phyloP scores from a whole-genome alignment of 768 basidiomycete genomes.

The Brasilioporus rufonigricans region DNA sequence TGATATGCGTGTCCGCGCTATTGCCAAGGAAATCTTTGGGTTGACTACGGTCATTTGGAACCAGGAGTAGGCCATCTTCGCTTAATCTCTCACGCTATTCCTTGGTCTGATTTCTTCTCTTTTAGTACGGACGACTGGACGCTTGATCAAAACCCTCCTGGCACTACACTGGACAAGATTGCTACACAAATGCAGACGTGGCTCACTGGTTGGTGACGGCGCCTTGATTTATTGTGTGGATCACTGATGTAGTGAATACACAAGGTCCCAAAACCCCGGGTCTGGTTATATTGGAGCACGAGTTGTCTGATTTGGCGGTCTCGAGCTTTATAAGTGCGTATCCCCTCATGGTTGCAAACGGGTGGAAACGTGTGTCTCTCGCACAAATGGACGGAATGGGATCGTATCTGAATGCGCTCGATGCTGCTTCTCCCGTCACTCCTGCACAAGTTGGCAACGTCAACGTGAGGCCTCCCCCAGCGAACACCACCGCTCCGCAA shows the following conservation, averaged over 20 bases:
- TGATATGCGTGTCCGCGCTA: slow-evolving; percentile 80
- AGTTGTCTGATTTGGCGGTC: slow-evolving; percentile 60
- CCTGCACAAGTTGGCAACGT: slow-evolving; percentile 22
- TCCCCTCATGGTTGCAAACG: slow-evolving; percentile 59
- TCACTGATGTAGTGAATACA: not conserved
- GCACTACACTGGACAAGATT: slow-evolving; percentile 48
- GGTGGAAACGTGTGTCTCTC: slow-evolving; percentile 68
- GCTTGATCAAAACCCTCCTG: slow-evolving; percentile 38
- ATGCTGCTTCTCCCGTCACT: slow-evolving; percentile 27
- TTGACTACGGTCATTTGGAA: slow-evolving; percentile 89
- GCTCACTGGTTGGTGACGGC: slow-evolving; percentile 43
- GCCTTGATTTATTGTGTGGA: not conserved
- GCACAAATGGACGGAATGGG: slow-evolving; percentile 41
- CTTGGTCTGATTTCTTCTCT: not conserved
- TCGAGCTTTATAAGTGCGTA: slow-evolving; percentile 64
- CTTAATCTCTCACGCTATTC: not conserved
- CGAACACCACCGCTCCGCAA: slow-evolving; percentile 6
- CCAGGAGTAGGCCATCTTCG: slow-evolving; percentile 57
- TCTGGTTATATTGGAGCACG: slow-evolving; percentile 83
- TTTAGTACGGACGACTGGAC: slow-evolving; percentile 77
- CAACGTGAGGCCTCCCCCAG: slow-evolving; percentile 14
- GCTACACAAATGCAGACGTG: slow-evolving; percentile 51
- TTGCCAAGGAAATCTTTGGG: slow-evolving; percentile 86
- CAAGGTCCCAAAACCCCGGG: slow-evolving; percentile 72
- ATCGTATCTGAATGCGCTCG: slow-evolving; percentile 47